These are phyloP conservation scores for Paraconiothyrium brasiliense DNA, from an alignment of 2,329 filamentous ascomycete species.

Conservation along the genomic window DNA sequence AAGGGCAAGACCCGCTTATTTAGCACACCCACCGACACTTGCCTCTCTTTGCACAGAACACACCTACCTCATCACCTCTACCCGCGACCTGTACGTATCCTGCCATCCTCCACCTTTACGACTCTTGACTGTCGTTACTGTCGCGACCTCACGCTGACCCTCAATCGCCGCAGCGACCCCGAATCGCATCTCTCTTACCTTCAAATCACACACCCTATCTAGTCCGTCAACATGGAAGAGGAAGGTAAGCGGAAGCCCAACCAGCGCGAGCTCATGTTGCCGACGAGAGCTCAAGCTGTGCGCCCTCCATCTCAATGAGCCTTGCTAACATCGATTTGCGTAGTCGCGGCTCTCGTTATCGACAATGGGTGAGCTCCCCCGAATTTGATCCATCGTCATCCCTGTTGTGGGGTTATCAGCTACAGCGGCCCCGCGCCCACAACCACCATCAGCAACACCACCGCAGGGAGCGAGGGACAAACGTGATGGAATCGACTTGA, in stretches of 20 bases:
- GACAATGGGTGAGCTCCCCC: constrained; percentile 97
- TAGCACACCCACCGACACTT: constrained; percentile 52
- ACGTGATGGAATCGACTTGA: constrained; percentile 35
- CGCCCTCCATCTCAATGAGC: constrained; percentile 42
- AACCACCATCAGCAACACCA: constrained; percentile 32
- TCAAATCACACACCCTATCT: constrained; percentile 51
- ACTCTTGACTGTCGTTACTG: constrained; percentile 31
- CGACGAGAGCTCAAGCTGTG: constrained; percentile 28
- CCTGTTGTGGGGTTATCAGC: constrained; percentile 50
- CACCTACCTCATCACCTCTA: constrained; percentile 46
- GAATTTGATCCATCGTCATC: constrained; percentile 46
- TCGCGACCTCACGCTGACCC: constrained; percentile 37
- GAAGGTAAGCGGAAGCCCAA: constrained; percentile 67
- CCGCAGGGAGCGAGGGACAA: constrained; percentile 33
- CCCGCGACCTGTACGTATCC: constrained; percentile 41
- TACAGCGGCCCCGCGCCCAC: constrained; percentile 34
- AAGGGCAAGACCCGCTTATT: constrained; percentile 55
- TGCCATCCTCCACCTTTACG: constrained; percentile 35
- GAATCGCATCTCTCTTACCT: constrained; percentile 39
- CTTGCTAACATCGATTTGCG: constrained; percentile 45
- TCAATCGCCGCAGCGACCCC: constrained; percentile 42
- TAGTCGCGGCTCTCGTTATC: constrained; percentile 99
- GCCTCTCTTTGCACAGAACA: constrained; percentile 48
- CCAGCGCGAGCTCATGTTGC: constrained; percentile 27
- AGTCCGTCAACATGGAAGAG: constrained; percentile 70